Conservation (phyloP, 768 basidiomycete species). For the Favolaschia claudopus region DNA sequence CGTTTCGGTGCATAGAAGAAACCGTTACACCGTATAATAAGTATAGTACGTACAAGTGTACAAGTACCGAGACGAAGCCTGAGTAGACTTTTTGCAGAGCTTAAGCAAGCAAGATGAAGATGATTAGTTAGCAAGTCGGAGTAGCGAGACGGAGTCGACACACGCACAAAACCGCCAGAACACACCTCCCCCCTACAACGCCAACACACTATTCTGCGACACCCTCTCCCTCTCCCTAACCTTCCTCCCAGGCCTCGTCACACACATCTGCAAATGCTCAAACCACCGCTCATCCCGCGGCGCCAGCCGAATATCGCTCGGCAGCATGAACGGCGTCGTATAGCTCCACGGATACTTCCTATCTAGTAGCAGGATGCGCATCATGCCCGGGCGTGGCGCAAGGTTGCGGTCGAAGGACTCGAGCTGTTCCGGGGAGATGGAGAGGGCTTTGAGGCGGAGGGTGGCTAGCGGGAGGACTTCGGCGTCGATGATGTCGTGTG, state of each 20-base stretch:
- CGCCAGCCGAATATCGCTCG: background rate
- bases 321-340: constrained; percentile 4
- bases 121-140: too few relatives aligned
- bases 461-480: background rate
- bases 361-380: constrained; percentile 8
- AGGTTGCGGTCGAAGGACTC: constrained; percentile 1
- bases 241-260: constrained; percentile 2
- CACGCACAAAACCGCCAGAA: too few relatives aligned
- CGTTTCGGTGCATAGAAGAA: too few relatives aligned
- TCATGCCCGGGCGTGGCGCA: constrained; percentile 4
- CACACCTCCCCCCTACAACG: too few relatives aligned
- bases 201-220: too few relatives aligned
- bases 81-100: too few relatives aligned
- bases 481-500: constrained; percentile 5
- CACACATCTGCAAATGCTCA: constrained; percentile 4
- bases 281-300: constrained; percentile 1
- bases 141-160: too few relatives aligned
- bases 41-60: too few relatives aligned
- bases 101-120: too few relatives aligned
- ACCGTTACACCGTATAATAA: too few relatives aligned
- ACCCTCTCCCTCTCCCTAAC: too few relatives aligned
- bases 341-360: constrained; percentile 7
- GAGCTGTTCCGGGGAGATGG: background rate
- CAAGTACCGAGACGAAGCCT: too few relatives aligned
- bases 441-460: background rate